phyloP scores from a whole-genome alignment of 208 protist species.

The Sergeia podlipaevii region DNA sequence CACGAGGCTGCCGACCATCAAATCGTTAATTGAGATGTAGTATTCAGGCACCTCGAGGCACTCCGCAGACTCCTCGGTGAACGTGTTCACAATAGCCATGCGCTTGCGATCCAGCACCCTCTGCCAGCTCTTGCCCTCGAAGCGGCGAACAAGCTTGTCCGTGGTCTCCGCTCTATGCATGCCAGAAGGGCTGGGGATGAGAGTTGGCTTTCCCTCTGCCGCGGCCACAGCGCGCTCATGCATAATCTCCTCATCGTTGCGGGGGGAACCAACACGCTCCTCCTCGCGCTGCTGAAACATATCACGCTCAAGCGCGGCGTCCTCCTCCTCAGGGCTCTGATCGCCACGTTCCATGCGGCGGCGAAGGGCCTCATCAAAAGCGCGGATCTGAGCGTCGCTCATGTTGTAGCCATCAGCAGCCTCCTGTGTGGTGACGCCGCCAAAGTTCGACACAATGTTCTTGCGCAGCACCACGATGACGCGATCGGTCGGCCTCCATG shows the following conservation, averaged over 20 bases:
- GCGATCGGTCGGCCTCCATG: conserved; percentile 69
- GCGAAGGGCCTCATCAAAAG: conserved; percentile 53
- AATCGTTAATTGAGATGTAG: conserved; percentile 45
- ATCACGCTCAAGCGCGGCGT: conserved; percentile 26
- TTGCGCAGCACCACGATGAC: conserved; percentile 68
- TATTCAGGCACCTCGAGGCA: conserved; percentile 37
- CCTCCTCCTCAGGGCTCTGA: conserved; percentile 9
- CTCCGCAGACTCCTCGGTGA: conserved; percentile 60
- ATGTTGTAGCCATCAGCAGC: conserved; percentile 46
- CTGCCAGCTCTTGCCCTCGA: conserved; percentile 63
- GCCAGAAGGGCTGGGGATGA: conserved; percentile 5
- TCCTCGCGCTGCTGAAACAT: conserved; percentile 38
- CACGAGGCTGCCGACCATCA: conserved; percentile 41
- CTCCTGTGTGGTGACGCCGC: conserved; percentile 25
- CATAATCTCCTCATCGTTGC: conserved; percentile 31
- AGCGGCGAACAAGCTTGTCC: conserved; percentile 26
- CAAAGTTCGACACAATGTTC: conserved; percentile 66
- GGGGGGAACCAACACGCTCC: conserved; percentile 5
- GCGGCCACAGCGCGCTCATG: conserved; percentile 22
- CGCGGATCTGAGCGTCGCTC: conserved; percentile 47
- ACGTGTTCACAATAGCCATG: conserved; percentile 49
- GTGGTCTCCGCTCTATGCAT: conserved; percentile 10
- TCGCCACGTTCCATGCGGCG: conserved; percentile 22
- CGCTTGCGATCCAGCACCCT: conserved; percentile 57
- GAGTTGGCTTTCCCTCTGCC: conserved; percentile 23